Evolutionary conservation across 805 yeast species (phyloP), one percentile per base, ranked within the genome.

Genomic region (Candida coquimbonensis): DNA sequence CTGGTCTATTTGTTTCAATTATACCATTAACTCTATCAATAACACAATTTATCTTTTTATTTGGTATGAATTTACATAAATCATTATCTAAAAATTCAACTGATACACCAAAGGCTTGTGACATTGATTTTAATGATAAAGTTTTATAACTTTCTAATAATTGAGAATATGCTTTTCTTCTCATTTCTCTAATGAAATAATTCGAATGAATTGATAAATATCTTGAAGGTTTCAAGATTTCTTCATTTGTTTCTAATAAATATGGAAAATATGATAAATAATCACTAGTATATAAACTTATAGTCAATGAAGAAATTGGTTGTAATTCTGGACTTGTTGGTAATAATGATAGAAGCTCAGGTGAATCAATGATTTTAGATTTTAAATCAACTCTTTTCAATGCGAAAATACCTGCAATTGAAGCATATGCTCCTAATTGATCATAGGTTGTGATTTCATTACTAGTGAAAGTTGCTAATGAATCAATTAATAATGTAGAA

Each of bases 1-100:
- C 99, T 2, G 97, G 96, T 55, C 98, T 77, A 66, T 89, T 93
- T 16, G 99, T 93, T 64, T 87, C 95, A 52, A 93, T 87, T 50
- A 93, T 87, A 13, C 95, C 98, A 64, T 89, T 87, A 43, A 93
- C 98, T 61, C 87, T 80, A 64, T 93, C 99, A 60, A 93, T 88
- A 43, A 93, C 90, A 69, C 99, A 93, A 68, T 90, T 91, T 62
- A 93, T 75, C 67, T 88, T 88, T 63, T 90, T 89, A 66, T 83
- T 90, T 35, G 97, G 96, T 56, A 93, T 88, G 62, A 91, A 88
- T 61, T 82, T 85, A 58, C 96, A 80, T 55, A 93, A 72, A 64
- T 93, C 99, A 44, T 69, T 70, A 65, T 93, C 99, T 59, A 93
- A 70, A 61, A 89, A 93, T 44, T 83, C 93, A 44, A 81, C 82